Base-by-base conservation (phyloP, 805 yeast genomes). In the Myxozyma udenii region DNA sequence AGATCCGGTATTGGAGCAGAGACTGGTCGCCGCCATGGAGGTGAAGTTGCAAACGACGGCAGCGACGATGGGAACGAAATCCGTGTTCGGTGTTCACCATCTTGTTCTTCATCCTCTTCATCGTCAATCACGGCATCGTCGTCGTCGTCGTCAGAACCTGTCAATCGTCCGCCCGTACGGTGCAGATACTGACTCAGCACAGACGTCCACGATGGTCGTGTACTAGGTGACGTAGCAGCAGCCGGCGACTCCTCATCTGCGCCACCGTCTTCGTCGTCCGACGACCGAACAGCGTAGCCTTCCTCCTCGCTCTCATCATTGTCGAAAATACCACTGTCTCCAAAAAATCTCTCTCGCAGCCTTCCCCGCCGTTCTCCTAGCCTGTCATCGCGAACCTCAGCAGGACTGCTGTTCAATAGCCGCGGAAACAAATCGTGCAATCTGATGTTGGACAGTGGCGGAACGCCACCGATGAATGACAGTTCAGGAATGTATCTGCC, bases 381-480 rank as follows among this genome's bases (percentile, higher is more conserved):
- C n/a, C n/a, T n/a, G n/a, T n/a, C n/a, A n/a, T n/a, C n/a, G 33
- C 14, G 33, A 28, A 9, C 7, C 7, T 9, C 12, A 28, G 12
- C 33, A 28, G 12, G 33, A 28, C 14, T 7, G 33, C 33, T 7
- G n/a, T n/a, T n/a, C 22, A 45, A 39, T 21, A 52, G 44, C 16
- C 56, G 46, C 4, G 56, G 56, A 14, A 51, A n/a, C 21, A 51
- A 44, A 25, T 54, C 58, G 14, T 53, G 53, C 18, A 54, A 41
- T 14, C 57, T 39, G 16, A 54, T 50, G 16, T 35, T n/a, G 21
- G 50, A 41, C 12, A 54, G 41, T 12, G 53, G 47, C 11, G 59
- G 59, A 21, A 55, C 48, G 6, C 59, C 59, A 16, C 59, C 59
- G 16, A 55, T 44, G 6, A 30, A 22, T 3, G 59, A 55, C 14